Conservation (phyloP, 768 basidiomycete genomes). For the Leccinum aurantiacum region DNA sequence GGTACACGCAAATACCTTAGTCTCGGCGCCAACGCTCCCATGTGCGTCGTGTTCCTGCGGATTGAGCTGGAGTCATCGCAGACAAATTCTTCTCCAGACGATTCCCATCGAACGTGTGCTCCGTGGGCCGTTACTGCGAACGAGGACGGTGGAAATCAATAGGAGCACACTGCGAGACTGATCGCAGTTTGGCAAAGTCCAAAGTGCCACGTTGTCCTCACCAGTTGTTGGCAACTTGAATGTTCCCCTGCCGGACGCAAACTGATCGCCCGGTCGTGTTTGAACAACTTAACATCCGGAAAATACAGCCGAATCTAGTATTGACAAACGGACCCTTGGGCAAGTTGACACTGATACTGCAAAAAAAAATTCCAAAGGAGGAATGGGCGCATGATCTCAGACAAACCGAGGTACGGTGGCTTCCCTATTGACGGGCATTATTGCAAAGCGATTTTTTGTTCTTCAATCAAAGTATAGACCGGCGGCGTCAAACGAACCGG, state of each 20-base stretch:
- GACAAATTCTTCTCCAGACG: neutral
- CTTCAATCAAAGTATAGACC: neutral
- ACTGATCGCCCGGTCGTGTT: neutral
- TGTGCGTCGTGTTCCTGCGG: no score
- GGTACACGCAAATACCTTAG: no score
- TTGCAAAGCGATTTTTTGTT: neutral
- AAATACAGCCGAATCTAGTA: neutral
- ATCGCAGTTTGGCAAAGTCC: neutral
- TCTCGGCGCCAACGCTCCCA: no score
- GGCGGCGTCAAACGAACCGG: neutral
- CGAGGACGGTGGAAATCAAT: neutral
- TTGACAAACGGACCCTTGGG: no score
- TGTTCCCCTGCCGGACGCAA: neutral
- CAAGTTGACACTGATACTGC: neutral
- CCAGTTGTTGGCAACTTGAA: neutral
- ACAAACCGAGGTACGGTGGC: no score
- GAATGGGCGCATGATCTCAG: neutral
- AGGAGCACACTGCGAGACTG: neutral
- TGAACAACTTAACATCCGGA: neutral
- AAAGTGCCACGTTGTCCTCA: no score
- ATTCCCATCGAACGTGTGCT: neutral
- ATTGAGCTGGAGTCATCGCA: no score
- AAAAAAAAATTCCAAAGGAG: neutral
- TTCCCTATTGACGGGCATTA: neutral
- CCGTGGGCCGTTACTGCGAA: neutral